These are phyloP conservation scores for Erodium texanum DNA, from an alignment of 441 rosid genomes.

Conservation along the genomic window DNA sequence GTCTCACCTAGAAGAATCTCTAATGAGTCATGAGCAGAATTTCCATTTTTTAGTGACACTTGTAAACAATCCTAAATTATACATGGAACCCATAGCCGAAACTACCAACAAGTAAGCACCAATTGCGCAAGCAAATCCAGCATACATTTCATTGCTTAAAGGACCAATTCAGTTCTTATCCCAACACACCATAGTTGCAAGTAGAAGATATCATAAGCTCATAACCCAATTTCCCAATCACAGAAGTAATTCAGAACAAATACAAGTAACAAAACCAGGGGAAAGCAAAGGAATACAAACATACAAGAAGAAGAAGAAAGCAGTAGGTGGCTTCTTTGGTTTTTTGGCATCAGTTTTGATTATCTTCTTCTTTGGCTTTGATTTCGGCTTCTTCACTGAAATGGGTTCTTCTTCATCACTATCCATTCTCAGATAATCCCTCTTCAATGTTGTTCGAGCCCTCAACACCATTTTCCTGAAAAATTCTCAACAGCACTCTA, in stretches of 20 bases:
- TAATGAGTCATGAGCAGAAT: neutral
- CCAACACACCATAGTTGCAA: neutral
- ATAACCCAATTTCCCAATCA: neutral
- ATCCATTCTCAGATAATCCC: constrained; percentile 33
- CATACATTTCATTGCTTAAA: neutral
- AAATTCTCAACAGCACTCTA: neutral
- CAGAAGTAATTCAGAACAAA: neutral
- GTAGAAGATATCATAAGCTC: neutral
- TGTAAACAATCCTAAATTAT: neutral
- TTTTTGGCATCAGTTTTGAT: constrained; percentile 25
- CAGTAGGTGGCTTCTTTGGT: constrained; percentile 95
- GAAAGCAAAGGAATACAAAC: constrained; percentile 11
- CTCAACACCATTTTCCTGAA: constrained; percentile 35
- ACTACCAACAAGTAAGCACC: neutral
- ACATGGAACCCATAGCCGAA: neutral
- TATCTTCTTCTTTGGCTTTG: constrained; percentile 31
- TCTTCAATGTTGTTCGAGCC: constrained; percentile 25
- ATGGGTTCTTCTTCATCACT: constrained; percentile 25
- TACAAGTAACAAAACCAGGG: neutral
- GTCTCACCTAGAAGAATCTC: neutral
- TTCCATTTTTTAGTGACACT: neutral
- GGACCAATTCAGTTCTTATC: neutral
- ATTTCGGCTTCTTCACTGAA: constrained; percentile 25
- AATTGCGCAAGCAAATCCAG: neutral
- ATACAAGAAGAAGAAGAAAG: constrained; percentile 82